phyloP scores from a whole-genome alignment of 495 filamentous ascomycete genomes.

The Aspergillus asperescens region DNA sequence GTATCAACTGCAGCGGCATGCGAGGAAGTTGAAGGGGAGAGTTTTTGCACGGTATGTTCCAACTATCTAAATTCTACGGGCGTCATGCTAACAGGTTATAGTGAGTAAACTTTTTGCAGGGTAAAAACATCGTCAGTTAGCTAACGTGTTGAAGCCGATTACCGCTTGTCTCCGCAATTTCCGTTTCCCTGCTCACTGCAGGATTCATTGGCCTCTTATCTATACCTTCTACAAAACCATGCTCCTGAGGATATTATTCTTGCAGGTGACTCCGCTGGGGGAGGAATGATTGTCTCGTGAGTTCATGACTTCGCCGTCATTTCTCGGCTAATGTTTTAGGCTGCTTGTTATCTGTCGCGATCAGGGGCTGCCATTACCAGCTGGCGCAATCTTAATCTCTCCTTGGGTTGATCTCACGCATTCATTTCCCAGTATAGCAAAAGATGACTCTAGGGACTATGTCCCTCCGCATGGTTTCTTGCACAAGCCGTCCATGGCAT shows the following conservation, averaged over 20 bases:
- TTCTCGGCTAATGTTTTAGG: constrained; percentile 31
- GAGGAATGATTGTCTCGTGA: constrained; percentile 70
- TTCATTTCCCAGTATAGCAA: constrained; percentile 82
- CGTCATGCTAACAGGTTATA: constrained; percentile 29
- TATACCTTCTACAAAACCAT: constrained; percentile 70
- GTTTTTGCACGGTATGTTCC: constrained; percentile 64
- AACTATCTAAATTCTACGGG: too few relatives aligned
- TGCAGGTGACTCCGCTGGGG: constrained; percentile 88
- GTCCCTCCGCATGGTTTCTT: constrained; percentile 83
- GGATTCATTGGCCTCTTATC: constrained; percentile 82
- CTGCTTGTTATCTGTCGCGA: constrained; percentile 79
- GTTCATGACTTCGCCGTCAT: constrained; percentile 4
- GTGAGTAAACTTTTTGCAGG: constrained; percentile 27
- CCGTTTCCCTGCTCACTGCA: constrained; percentile 89
- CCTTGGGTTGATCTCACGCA: constrained; percentile 94
- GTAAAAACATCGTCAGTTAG: not conserved
- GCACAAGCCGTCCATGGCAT: constrained; percentile 73
- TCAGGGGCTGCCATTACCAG: constrained; percentile 72
- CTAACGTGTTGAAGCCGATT: constrained; percentile 49
- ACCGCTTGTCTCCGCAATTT: constrained; percentile 87
- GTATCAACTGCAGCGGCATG: constrained; percentile 93
- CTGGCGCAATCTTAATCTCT: constrained; percentile 83
- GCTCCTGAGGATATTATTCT: constrained; percentile 71
- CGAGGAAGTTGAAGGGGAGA: constrained; percentile 82
- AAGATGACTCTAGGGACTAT: constrained; percentile 71